phyloP scores from a whole-genome alignment of 73 alveolate species.

The Tetrahymena malaccensis region DNA sequence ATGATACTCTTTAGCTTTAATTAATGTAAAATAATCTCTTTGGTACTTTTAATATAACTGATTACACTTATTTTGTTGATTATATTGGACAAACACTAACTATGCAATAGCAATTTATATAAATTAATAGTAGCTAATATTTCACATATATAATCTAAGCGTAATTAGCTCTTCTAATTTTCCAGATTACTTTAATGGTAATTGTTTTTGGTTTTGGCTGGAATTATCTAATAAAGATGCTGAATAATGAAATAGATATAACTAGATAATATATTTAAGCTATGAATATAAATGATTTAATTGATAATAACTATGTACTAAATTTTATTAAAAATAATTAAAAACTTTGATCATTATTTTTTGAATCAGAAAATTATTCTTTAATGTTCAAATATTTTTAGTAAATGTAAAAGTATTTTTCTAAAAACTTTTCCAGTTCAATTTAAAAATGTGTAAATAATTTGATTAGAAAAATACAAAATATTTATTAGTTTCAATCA shows the following conservation, averaged over 20 bases:
- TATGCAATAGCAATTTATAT: background rate
- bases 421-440: no score
- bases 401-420: no score
- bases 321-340: background rate
- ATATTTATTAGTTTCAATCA: no score
- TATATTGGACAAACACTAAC: background rate
- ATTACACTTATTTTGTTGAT: background rate
- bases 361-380: no score
- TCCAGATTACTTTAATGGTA: background rate
- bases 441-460: no score
- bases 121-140: background rate
- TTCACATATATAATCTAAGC: background rate
- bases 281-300: background rate
- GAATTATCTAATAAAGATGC: background rate
- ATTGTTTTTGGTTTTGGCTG: background rate
- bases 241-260: background rate
- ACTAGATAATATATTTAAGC: background rate
- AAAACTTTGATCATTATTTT: background rate
- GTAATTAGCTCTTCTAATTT: background rate
- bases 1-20: background rate
- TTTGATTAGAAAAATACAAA: no score
- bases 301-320: background rate
- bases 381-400: no score
- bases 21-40: background rate
- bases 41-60: background rate